Evolutionary conservation across 768 basidiomycete genomes (phyloP), one percentile per base, ranked within the genome.

Genomic region (Termitomyces sp.): DNA sequence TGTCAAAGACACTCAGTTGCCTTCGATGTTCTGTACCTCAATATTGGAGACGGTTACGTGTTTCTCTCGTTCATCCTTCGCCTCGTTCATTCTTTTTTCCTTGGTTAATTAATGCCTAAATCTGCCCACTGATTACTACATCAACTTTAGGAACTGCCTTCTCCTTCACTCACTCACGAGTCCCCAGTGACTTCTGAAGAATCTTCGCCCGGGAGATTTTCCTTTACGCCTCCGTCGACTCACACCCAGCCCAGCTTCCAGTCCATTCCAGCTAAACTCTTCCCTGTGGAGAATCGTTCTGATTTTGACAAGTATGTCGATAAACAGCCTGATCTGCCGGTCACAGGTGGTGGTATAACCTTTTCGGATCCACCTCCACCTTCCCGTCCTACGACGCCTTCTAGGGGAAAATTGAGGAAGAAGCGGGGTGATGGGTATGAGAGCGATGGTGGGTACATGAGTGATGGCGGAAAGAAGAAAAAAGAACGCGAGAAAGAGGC

Each of bases 361-460:
- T 70, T 70, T 56, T 66, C 72, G 7, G 66, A 64, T 6, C 45
- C 65, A 18, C 70, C 73, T 30, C 26, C 24, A 53, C 69, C 71
- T 13, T 70, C 69, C 3, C 59, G 53, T 13, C 62, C 62, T n/a
- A 45, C 59, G 30, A 63, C 58, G 12, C 50, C 65, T n/a, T 61
- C 58, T 6, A 60, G 66, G 32, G 62, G 59, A 38, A 81, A 78
- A 58, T 63, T 77, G 42, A 77, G 70, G 65, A 81, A 80, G 68
- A 73, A 77, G 58, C 64, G 68, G 45, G 70, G 61, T 20, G 80
- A 78, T 63, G 81, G 79, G 3, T 77, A 82, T 62, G 81, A 83
- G 47, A 80, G 78, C 59, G 81, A 83, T 58, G 79, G 76, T 4
- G 80, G 77, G 1, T 79, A 81, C 62, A 59, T 79, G 38, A 81